These are phyloP conservation scores for Neonectria ditissima DNA, from an alignment of 2,329 filamentous ascomycete species.

Conservation along the genomic window DNA sequence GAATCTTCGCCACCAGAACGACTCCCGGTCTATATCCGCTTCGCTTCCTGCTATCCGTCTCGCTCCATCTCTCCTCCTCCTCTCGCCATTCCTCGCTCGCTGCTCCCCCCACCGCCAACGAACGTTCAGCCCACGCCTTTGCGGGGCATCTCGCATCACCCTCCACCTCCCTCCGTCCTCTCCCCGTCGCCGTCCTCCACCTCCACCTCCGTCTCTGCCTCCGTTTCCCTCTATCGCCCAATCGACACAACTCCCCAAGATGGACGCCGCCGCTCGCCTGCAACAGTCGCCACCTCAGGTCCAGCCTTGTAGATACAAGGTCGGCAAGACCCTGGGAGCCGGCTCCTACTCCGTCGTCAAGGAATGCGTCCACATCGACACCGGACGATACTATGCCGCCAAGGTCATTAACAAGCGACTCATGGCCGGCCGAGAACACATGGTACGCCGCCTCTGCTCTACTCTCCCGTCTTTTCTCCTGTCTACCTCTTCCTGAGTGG, in stretches of 20 bases:
- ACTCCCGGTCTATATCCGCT: not conserved
- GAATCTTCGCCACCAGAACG: not conserved
- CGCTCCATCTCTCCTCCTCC: not conserved
- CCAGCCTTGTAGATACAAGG: conserved; percentile 98
- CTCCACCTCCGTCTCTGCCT: conserved; percentile 18
- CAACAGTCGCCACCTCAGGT: conserved; percentile 67
- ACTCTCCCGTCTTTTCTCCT: conserved; percentile 9
- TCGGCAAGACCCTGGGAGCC: conserved; percentile 95
- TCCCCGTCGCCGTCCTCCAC: no score
- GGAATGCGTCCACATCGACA: conserved; percentile 98
- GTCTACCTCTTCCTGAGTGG: not conserved
- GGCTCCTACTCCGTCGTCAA: conserved; percentile 99
- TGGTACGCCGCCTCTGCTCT: conserved; percentile 69
- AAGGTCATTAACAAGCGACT: conserved; percentile 99
- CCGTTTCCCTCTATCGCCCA: conserved; percentile 22
- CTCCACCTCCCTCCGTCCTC: not conserved
- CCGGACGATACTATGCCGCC: conserved; percentile 96
- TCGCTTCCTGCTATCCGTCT: not conserved
- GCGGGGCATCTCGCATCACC: conserved; percentile 29
- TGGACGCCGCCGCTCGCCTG: conserved; percentile 43
- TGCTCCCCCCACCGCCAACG: conserved; percentile 6
- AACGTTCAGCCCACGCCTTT: conserved; percentile 14
- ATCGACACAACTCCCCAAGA: conserved; percentile 26
- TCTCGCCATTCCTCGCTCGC: not conserved
- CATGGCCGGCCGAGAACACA: conserved; percentile 97